Base-by-base conservation (phyloP, 1,139 yeast species). In the Suhomyces wounanorum region DNA sequence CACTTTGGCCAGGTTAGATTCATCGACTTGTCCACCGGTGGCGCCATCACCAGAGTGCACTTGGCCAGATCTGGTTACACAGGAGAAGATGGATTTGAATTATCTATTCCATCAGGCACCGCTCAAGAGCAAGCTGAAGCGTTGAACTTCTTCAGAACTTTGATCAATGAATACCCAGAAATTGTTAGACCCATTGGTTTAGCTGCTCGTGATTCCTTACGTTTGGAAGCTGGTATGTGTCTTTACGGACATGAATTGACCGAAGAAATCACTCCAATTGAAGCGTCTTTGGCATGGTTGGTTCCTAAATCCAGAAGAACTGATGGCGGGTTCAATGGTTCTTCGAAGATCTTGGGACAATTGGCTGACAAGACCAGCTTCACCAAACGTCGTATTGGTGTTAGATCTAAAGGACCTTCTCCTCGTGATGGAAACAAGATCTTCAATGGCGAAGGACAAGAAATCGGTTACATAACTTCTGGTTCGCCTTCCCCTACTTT, bases 171-270 rank as follows among this genome's bases (percentile, higher is more conserved):
- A 45, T 72, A 74, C 53, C 83, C 82, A 25, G 81, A 78, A 8
- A 65, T 73, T n/a, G 88, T 88, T 45, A 83, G 82, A 66, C 96
- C 97, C 43, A 88, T 91, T 61, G 99, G 99, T 8, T 82, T 94
- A 52, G 99, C 98, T 28, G 98, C 99, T 2, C 84, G 99, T 69
- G 99, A 94, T 67, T 89, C 97, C 8, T 78, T 94, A 59, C 83
- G 99, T 65, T 75, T 94, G 52, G 99, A 94, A 73, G 99, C 99
- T 2, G 99, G 99, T 40, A 89, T 94, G 97, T 94, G 99, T 70
- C 79, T 94, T 52, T 94, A 94, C 62, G 99, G 99, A 5, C 89
- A 91, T 66, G 99, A 94, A 69, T 78, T 94, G 61, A 81, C 79
- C 54, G 96, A 90, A 61, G 71, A 74, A n/a, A 84, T 81, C 41